A percentile compares a stretch with the other conserved stretches of the same genome.
These are phyloP conservation scores for Herpomyces periplanetae DNA, from an alignment of 2,329 filamentous ascomycete genomes.

Conservation along the genomic window DNA sequence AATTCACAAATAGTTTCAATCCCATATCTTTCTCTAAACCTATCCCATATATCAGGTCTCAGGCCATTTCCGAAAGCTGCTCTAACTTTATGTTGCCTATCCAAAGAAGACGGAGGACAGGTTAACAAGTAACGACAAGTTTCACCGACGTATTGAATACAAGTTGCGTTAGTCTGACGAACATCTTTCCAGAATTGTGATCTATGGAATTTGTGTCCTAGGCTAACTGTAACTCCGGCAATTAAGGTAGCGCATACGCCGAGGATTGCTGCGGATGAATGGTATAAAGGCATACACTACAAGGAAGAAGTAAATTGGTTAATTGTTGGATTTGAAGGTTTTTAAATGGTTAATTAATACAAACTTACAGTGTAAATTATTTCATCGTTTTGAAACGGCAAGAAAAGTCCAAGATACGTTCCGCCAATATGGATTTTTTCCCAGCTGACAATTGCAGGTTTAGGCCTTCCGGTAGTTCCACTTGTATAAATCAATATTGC, in stretches of 20 bases:
- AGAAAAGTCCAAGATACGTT: constrained; percentile 14
- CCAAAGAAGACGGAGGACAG: constrained; percentile 21
- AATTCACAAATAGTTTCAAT: constrained; percentile 36
- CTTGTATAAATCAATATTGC: constrained; percentile 46
- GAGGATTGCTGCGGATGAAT: constrained; percentile 33
- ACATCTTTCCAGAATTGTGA: constrained; percentile 37
- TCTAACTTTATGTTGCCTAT: constrained; percentile 29
- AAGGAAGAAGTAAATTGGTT: constrained; percentile 15
- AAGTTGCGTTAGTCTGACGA: constrained; percentile 24
- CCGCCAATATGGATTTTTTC: constrained; percentile 17
- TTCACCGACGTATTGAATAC: constrained; percentile 59
- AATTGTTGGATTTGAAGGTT: constrained; percentile 7
- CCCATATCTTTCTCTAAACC: constrained; percentile 40
- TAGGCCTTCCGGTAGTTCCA: constrained; percentile 49
- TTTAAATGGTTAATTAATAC: constrained; percentile 6
- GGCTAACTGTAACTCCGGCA: constrained; percentile 21
- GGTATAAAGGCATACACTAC: constrained; percentile 69
- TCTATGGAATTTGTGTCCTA: constrained; percentile 41
- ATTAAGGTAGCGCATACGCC: constrained; percentile 21
- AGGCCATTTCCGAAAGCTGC: constrained; percentile 50
- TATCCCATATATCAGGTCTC: constrained; percentile 47
- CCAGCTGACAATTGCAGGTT: constrained; percentile 38
- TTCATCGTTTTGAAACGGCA: constrained; percentile 19
- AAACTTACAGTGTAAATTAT: constrained; percentile 28
- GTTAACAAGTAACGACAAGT: constrained; percentile 45